A percentile compares a stretch with the other conserved stretches of the same genome.
Conservation (phyloP, 2,329 filamentous ascomycete species). For the Arthrobotrys conoides region DNA sequence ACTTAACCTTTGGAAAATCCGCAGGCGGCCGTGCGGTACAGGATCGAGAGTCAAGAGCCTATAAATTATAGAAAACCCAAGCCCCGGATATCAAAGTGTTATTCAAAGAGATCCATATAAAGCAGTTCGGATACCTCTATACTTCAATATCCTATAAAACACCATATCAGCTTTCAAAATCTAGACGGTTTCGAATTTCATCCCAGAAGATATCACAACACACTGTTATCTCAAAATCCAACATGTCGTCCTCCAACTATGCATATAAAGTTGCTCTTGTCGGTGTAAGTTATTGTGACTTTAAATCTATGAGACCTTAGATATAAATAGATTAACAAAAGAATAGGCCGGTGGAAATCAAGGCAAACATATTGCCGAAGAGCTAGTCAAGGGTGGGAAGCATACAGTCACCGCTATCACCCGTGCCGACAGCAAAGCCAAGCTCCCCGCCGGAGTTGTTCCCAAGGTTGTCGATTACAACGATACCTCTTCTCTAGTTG, state of each 20-base stretch:
- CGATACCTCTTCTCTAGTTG: conserved; percentile 68
- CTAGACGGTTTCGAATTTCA: not conserved
- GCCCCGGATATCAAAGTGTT: not conserved
- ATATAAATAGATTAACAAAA: not conserved
- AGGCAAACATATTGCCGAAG: conserved; percentile 64
- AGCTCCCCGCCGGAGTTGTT: conserved; percentile 69
- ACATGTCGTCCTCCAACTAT: conserved; percentile 53
- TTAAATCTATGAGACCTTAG: not conserved
- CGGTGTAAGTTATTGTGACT: conserved; percentile 31
- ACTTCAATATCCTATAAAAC: not conserved
- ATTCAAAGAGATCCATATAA: not conserved
- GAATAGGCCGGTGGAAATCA: conserved; percentile 66
- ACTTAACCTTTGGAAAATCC: conserved; percentile 47
- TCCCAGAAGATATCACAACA: not conserved
- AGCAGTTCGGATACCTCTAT: not conserved
- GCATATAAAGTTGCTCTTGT: conserved; percentile 52
- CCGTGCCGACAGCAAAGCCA: conserved; percentile 68
- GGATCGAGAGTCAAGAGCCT: not conserved
- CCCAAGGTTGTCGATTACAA: conserved; percentile 69
- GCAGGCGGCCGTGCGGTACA: not conserved
- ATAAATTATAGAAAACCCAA: conserved; percentile 17
- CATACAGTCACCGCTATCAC: conserved; percentile 72
- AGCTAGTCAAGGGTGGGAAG: conserved; percentile 69
- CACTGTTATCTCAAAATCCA: conserved; percentile 31
- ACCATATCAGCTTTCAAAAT: not conserved